These are phyloP conservation scores for Pseudocercospora crystallina DNA, from an alignment of 2,329 filamentous ascomycete species.

Conservation along the genomic window DNA sequence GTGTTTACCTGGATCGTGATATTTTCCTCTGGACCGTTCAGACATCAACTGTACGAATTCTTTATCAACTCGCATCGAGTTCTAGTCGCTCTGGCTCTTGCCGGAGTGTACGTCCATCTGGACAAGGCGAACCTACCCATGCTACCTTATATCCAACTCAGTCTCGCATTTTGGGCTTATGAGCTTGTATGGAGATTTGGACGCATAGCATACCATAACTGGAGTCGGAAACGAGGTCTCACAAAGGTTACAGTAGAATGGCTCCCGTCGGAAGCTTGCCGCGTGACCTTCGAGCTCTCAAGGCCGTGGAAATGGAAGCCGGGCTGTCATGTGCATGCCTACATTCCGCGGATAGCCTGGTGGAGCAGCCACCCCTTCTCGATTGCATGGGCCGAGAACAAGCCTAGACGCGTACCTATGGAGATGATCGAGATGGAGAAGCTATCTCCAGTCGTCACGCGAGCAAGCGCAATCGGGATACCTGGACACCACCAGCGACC, in stretches of 20 bases:
- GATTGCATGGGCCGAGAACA: conserved; percentile 52
- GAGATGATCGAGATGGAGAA: conserved; percentile 39
- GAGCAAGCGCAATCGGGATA: background rate
- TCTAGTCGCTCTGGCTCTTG: conserved; percentile 66
- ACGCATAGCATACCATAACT: conserved; percentile 55
- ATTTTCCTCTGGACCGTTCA: conserved; percentile 68
- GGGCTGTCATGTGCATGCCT: conserved; percentile 61
- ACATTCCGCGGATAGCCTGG: conserved; percentile 51
- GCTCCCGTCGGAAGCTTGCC: conserved; percentile 59
- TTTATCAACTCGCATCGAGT: conserved; percentile 86
- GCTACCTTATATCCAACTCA: conserved; percentile 70
- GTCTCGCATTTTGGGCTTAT: conserved; percentile 72
- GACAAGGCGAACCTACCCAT: conserved; percentile 66
- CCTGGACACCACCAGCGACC: conserved; percentile 11
- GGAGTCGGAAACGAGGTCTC: conserved; percentile 48
- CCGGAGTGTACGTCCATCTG: conserved; percentile 77
- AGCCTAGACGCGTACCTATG: conserved; percentile 39
- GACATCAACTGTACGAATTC: conserved; percentile 80
- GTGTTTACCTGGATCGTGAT: conserved; percentile 79
- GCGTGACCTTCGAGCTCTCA: conserved; percentile 60
- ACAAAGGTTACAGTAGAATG: conserved; percentile 59
- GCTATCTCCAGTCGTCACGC: conserved; percentile 21
- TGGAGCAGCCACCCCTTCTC: conserved; percentile 52
- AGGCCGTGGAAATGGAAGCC: conserved; percentile 54
- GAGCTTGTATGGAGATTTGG: conserved; percentile 57